These are phyloP conservation scores for Collariella sp. DNA, from an alignment of 495 filamentous ascomycete species.

Conservation along the genomic window DNA sequence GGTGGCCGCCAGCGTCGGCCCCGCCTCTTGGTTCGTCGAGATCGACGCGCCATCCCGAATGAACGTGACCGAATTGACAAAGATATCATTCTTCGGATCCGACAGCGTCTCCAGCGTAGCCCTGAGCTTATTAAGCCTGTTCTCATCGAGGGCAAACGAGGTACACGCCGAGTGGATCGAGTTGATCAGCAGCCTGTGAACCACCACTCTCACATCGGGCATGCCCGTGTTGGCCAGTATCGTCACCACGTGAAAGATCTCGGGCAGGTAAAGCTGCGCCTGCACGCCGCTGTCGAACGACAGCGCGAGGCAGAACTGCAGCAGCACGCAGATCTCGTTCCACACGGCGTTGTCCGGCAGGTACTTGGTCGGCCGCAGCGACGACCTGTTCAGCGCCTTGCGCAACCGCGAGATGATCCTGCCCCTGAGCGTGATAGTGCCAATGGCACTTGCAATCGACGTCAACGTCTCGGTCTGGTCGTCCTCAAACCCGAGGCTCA, in stretches of 20 bases:
- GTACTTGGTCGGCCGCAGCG: slow-evolving; percentile 50
- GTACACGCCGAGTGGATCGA: slow-evolving; percentile 58
- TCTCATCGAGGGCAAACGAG: slow-evolving; percentile 50
- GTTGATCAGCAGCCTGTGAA: slow-evolving; percentile 54
- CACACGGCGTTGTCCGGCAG: slow-evolving; percentile 56
- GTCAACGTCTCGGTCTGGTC: slow-evolving; percentile 52
- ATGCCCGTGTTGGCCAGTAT: slow-evolving; percentile 56
- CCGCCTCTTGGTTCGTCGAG: slow-evolving; percentile 40
- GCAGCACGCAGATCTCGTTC: slow-evolving; percentile 54
- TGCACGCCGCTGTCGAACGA: slow-evolving; percentile 58
- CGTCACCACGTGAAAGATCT: slow-evolving; percentile 58
- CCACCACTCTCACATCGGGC: slow-evolving; percentile 44
- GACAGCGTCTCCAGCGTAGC: slow-evolving; percentile 46
- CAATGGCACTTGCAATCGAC: slow-evolving; percentile 50
- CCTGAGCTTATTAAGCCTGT: slow-evolving; percentile 43
- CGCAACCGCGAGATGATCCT: slow-evolving; percentile 52
- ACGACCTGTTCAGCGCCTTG: slow-evolving; percentile 56
- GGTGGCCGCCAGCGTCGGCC: slow-evolving; percentile 41
- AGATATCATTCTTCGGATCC: slow-evolving; percentile 44
- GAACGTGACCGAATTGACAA: slow-evolving; percentile 32
- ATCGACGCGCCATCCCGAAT: slow-evolving; percentile 37
- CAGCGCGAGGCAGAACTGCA: slow-evolving; percentile 53
- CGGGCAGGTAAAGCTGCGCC: slow-evolving; percentile 54
- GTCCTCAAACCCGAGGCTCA: slow-evolving; percentile 46
- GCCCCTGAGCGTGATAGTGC: slow-evolving; percentile 52